A percentile compares a stretch with the other conserved stretches of the same genome.
Conservation (phyloP, 2,329 filamentous ascomycete species). For the Ceratocystis eucalypticola region DNA sequence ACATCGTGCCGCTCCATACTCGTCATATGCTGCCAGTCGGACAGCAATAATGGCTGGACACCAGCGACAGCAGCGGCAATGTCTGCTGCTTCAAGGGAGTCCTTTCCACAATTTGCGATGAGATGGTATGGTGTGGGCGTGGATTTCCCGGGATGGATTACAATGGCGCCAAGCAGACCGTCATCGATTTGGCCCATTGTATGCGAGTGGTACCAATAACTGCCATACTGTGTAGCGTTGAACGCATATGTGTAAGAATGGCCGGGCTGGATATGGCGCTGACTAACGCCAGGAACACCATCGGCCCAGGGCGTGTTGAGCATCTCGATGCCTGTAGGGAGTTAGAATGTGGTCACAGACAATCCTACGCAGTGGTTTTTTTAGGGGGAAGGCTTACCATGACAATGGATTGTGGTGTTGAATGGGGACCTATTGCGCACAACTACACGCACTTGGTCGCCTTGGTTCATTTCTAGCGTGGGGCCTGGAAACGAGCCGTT, state of each 20-base stretch:
- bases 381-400: conserved; percentile 27
- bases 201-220: conserved; percentile 50
- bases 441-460: conserved; percentile 34
- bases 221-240: conserved; percentile 42
- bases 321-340: conserved; percentile 34
- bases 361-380: background rate
- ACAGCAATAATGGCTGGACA: conserved; percentile 37
- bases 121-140: conserved; percentile 35
- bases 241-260: conserved; percentile 39
- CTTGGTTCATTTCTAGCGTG: conserved; percentile 38
- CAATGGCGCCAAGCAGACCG: conserved; percentile 43
- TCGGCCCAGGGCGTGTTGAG: conserved; percentile 44
- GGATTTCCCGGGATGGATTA: conserved; percentile 31
- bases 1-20: conserved; percentile 36
- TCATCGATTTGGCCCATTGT: conserved; percentile 43
- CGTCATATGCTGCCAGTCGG: conserved; percentile 43
- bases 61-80: conserved; percentile 37
- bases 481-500: conserved; percentile 52
- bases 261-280: conserved; percentile 37
- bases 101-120: conserved; percentile 29
- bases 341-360: background rate
- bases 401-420: conserved; percentile 38
- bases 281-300: conserved; percentile 44
- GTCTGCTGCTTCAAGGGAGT: background rate
- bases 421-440: conserved; percentile 36